Evolutionary conservation across 306 rosid genomes (phyloP).

Genomic region (Fragaria nilgerrensis): DNA sequence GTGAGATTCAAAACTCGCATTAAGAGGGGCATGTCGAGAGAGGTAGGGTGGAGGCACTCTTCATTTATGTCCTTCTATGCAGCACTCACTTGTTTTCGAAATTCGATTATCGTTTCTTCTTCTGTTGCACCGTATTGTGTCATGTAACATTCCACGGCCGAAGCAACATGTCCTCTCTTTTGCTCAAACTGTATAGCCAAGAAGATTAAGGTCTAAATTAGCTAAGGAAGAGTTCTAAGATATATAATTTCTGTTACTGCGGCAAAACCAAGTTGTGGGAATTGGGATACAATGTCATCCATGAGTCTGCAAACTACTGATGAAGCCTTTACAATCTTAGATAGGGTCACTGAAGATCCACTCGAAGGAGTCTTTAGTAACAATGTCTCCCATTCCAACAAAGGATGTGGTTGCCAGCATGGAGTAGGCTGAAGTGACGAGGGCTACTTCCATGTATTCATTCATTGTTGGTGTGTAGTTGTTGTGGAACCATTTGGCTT

Average conservation of each 20-base stretch:
- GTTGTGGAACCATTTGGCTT: slow-evolving; percentile 39
- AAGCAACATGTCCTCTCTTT: slow-evolving; percentile 19
- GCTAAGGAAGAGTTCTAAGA: no score
- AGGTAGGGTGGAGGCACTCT: slow-evolving; percentile 4
- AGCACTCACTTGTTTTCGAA: slow-evolving; percentile 1
- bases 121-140: slow-evolving; percentile 25
- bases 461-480: slow-evolving; percentile 36
- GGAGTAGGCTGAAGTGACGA: background rate
- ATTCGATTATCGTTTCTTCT: slow-evolving; percentile 22
- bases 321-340: slow-evolving; percentile 29
- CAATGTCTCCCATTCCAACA: slow-evolving; percentile 30
- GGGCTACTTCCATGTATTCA: slow-evolving; percentile 23
- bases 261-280: slow-evolving; percentile 11
- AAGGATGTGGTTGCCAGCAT: slow-evolving; percentile 20
- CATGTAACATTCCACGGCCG: slow-evolving; percentile 41
- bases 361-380: slow-evolving; percentile 29
- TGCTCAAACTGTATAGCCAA: background rate
- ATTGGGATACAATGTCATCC: slow-evolving; percentile 40
- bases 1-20: background rate
- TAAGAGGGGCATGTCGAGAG: background rate
- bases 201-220: background rate
- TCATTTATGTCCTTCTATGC: slow-evolving; percentile 22
- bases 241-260: background rate
- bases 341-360: slow-evolving; percentile 30
- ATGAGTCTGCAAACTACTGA: background rate